These are phyloP conservation scores for Handroanthus guayacan DNA, from an alignment of 257 asterid species.

Conservation along the genomic window DNA sequence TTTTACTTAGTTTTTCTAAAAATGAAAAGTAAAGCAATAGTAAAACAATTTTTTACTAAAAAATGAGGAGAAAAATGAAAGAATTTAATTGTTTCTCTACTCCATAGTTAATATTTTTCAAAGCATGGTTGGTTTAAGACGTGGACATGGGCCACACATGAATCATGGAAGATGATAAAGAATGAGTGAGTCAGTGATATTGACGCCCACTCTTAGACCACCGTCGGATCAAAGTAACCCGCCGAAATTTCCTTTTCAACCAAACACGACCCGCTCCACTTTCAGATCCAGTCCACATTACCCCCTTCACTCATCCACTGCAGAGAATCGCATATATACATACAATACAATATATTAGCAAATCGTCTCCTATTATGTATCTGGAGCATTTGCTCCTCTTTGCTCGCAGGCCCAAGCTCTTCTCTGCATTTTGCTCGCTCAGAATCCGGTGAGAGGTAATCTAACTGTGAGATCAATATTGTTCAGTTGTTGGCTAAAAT, in stretches of 20 bases:
- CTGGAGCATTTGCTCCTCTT: slow-evolving; percentile 19
- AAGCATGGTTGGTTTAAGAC: slow-evolving; percentile 28
- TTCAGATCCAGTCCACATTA: slow-evolving; percentile 38
- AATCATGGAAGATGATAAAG: slow-evolving; percentile 42
- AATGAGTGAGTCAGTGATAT: slow-evolving; percentile 34
- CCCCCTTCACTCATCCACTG: slow-evolving; percentile 35
- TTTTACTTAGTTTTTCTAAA: too few relatives aligned
- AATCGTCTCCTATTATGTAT: background rate
- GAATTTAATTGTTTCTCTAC: background rate
- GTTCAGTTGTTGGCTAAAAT: background rate
- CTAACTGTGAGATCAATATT: background rate
- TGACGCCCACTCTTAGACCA: slow-evolving; percentile 43
- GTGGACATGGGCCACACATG: slow-evolving; percentile 42
- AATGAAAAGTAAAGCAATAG: too few relatives aligned
- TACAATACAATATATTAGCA: background rate
- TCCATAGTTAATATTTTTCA: background rate
- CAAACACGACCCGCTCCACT: slow-evolving; percentile 43
- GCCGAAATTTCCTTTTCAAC: slow-evolving; percentile 21
- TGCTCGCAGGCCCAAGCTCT: background rate
- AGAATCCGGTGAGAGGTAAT: slow-evolving; percentile 19
- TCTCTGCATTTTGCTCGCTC: slow-evolving; percentile 34
- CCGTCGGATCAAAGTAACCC: slow-evolving; percentile 56
- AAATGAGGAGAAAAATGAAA: too few relatives aligned
- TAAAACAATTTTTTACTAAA: too few relatives aligned
- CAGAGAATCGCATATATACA: slow-evolving; percentile 14